These are phyloP conservation scores for Rhizomucor miehei DNA, from an alignment of 371 early-diverging fungal genomes.

Conservation along the genomic window DNA sequence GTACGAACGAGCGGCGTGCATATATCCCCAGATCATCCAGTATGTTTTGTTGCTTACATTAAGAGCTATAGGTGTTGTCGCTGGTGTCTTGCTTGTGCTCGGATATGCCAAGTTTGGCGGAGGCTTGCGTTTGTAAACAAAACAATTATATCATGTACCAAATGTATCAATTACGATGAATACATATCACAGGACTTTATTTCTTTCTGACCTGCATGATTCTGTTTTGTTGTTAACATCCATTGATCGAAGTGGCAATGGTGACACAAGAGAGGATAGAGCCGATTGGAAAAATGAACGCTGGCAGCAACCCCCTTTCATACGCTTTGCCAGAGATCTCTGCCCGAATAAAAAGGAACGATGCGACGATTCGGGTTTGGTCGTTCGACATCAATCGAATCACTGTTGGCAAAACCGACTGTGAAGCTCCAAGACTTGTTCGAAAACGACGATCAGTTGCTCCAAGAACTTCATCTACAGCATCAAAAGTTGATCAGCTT, in stretches of 20 bases:
- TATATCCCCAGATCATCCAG: not conserved
- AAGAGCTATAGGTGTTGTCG: conserved; percentile 5
- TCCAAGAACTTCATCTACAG: conserved; percentile 22
- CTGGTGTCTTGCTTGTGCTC: conserved; percentile 9
- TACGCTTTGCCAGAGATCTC: not conserved
- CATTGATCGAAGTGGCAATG: not conserved
- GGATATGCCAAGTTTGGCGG: conserved; percentile 15
- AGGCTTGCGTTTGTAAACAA: conserved; percentile 11
- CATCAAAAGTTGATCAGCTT: conserved; percentile 19
- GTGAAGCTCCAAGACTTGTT: conserved; percentile 15
- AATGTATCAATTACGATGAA: not conserved
- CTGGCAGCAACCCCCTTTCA: not conserved
- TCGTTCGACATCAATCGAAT: conserved; percentile 8
- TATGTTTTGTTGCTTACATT: not conserved
- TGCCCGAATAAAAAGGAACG: conserved; percentile 4
- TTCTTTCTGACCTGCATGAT: not conserved
- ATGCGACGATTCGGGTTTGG: conserved; percentile 19
- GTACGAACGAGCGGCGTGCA: conserved; percentile 3
- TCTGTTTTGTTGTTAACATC: not conserved
- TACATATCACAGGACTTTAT: not conserved
- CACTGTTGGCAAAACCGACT: conserved; percentile 12
- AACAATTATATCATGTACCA: not conserved
- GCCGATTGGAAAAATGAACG: not conserved
- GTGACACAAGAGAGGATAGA: not conserved
- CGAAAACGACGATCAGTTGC: conserved; percentile 13